These are phyloP conservation scores for Aspergillus sp. DNA, from an alignment of 2,329 filamentous ascomycete genomes.

Conservation along the genomic window DNA sequence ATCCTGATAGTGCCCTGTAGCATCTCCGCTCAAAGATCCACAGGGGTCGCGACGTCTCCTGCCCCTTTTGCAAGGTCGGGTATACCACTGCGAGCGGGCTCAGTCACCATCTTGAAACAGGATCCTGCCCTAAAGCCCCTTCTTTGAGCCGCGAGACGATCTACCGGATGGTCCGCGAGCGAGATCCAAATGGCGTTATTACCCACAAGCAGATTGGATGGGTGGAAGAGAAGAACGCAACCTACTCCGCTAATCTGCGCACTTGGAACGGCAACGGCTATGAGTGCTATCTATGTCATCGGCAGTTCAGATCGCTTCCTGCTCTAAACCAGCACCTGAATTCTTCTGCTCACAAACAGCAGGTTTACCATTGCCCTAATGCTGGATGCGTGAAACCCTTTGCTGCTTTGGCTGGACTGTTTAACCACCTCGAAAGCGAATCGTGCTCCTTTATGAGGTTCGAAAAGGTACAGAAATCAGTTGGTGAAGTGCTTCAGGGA, in stretches of 20 bases:
- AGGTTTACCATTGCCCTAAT: conserved; percentile 48
- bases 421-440: conserved; percentile 50
- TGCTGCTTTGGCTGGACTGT: conserved; percentile 39
- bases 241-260: conserved; percentile 39
- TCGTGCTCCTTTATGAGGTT: conserved; percentile 43
- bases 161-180: conserved; percentile 45
- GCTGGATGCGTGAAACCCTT: conserved; percentile 40
- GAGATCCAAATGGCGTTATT: conserved; percentile 52
- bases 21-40: conserved; percentile 58
- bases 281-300: conserved; percentile 57
- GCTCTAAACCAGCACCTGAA: conserved; percentile 55
- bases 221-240: conserved; percentile 30
- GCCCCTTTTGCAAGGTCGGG: conserved; percentile 54
- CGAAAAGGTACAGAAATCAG: conserved; percentile 24
- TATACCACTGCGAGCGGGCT: conserved; percentile 57
- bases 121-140: conserved; percentile 50
- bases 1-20: conserved; percentile 33
- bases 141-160: conserved; percentile 51
- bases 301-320: conserved; percentile 36
- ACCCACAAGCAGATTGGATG: conserved; percentile 54
- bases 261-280: conserved; percentile 50
- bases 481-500: background rate
- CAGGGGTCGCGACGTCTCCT: conserved; percentile 45
- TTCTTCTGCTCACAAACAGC: conserved; percentile 53
- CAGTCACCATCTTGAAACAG: conserved; percentile 57